Evolutionary conservation across 257 asterid genomes (phyloP), one percentile per base, ranked within the genome.

Genomic region (Datura wrightii): DNA sequence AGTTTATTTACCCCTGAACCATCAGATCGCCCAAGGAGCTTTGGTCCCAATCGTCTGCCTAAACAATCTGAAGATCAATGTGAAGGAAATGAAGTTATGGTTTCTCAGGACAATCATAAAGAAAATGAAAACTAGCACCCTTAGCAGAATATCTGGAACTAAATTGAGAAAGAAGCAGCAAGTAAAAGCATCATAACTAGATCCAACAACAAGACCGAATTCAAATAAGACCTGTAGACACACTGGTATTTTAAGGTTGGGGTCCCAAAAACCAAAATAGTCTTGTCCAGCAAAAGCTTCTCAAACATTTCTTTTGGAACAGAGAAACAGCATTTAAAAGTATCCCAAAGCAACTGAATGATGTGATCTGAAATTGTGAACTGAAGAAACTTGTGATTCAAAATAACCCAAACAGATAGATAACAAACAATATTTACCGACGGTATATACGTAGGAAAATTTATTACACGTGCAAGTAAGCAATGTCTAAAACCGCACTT

Each of bases 21-120:
- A 90, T 91, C 96, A 84, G 90, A 83, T 92, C 98, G 90, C 79
- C 99, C 97, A 81, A 97, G 97, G 88, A 97, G 90, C 94, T 92
- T 97, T 70, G 99, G 98, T 71, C 99, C 99, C 91, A 94, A 90
- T 79, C 99, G 90, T 78, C 98, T 94, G 83, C 98, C 98, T 89
- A 97, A 90, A 90, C 99, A 97, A 92, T 94, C 98, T 97, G 94
- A 89, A 90, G 89, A 62, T 70, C 58, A 79, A 54, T 10, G 42
- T 15, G 56, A 74, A 74, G 81, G 84, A 85, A 83, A 67, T 66
- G 67, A 65, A 67, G 34, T 18, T 54, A 65, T 48, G 79, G 31
- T 52, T 37, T 83, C 80, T 66, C 80, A 67, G 18, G 79, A 62
- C 8, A 82, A 76, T 48, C 82, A 7, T 14, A 50, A 50, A 31